These are phyloP conservation scores for Thoreauomyces humboldtii DNA, from an alignment of 192 early-diverging fungal species.

Conservation along the genomic window DNA sequence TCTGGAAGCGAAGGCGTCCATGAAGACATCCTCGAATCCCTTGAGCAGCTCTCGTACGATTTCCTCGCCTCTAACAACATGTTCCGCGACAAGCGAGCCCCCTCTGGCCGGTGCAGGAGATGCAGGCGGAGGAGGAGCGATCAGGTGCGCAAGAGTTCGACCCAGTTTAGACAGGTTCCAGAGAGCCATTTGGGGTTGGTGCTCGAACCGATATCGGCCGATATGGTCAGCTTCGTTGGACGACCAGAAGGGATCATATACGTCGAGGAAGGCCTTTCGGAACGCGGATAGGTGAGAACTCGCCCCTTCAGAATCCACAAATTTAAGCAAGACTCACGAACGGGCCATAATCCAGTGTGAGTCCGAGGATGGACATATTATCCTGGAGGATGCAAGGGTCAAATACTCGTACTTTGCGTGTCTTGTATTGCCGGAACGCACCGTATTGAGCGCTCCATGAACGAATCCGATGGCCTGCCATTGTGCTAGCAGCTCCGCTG, in stretches of 20 bases:
- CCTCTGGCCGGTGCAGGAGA: conserved; percentile 34
- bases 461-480: conserved; percentile 86
- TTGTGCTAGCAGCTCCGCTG: conserved; percentile 70
- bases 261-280: conserved; percentile 76
- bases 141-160: conserved; percentile 55
- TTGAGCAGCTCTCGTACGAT: conserved; percentile 49
- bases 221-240: conserved; percentile 56
- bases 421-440: not conserved
- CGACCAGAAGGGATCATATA: conserved; percentile 71
- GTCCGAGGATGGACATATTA: conserved; percentile 81
- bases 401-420: no score
- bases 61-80: conserved; percentile 25
- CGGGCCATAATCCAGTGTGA: conserved; percentile 88
- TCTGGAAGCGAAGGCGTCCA: conserved; percentile 39
- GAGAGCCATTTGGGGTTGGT: conserved; percentile 75
- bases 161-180: conserved; percentile 76
- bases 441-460: conserved; percentile 52
- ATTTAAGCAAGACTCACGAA: conserved; percentile 35
- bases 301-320: not conserved
- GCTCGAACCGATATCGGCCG: conserved; percentile 69
- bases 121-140: conserved; percentile 3
- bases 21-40: conserved; percentile 50
- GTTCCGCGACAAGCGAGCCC: not conserved
- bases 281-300: no score
- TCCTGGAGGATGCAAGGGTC: conserved; percentile 51